These are phyloP conservation scores for Diaporthe sp. DNA, from an alignment of 2,329 filamentous ascomycete species.

Conservation along the genomic window DNA sequence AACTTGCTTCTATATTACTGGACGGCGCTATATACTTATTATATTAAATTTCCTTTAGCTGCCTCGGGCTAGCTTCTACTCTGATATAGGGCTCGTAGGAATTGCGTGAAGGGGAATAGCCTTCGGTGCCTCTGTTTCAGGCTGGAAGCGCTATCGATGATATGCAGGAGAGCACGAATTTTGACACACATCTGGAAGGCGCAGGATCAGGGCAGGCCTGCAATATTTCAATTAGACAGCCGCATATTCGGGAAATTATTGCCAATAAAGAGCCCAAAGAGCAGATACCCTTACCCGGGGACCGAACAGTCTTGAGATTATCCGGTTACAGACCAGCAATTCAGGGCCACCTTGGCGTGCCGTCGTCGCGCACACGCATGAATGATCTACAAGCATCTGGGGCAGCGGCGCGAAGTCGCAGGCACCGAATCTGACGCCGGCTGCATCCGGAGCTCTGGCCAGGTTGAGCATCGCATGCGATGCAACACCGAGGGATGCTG, in stretches of 20 bases:
- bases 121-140: constrained; percentile 12
- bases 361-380: background rate
- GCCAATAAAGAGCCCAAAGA: background rate
- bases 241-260: background rate
- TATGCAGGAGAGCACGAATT: background rate
- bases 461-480: constrained; percentile 10
- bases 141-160: background rate
- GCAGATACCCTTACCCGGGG: background rate
- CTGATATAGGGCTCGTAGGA: background rate
- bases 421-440: constrained; percentile 21
- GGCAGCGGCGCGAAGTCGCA: constrained; percentile 18
- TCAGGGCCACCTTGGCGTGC: constrained; percentile 11
- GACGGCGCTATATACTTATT: too few relatives aligned
- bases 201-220: background rate
- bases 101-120: constrained; percentile 12
- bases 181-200: background rate
- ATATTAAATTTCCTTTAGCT: too few relatives aligned
- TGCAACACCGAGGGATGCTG: constrained; percentile 1
- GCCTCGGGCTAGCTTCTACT: too few relatives aligned
- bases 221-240: background rate
- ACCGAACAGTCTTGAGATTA: background rate
- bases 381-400: constrained; percentile 22
- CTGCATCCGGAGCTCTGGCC: constrained; percentile 5
- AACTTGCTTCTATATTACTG: constrained; percentile 65
- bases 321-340: constrained; percentile 8